These are phyloP conservation scores for Neobulgaria alba DNA, from an alignment of 2,329 filamentous ascomycete genomes.

Conservation along the genomic window DNA sequence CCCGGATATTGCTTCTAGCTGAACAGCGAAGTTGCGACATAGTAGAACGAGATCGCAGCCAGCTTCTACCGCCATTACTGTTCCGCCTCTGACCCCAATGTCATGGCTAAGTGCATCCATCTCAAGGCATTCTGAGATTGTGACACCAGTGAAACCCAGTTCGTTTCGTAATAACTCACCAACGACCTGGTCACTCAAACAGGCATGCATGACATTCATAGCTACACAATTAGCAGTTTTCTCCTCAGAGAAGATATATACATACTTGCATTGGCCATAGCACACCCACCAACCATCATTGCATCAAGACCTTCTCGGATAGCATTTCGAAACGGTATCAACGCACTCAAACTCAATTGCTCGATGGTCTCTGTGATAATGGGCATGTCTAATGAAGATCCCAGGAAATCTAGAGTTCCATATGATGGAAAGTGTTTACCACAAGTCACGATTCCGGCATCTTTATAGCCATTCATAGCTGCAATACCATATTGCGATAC, in stretches of 20 bases:
- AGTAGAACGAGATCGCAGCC: conserved; percentile 88
- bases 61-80: conserved; percentile 94
- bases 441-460: conserved; percentile 80
- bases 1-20: conserved; percentile 85
- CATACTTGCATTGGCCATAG: conserved; percentile 61
- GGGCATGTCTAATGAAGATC: conserved; percentile 83
- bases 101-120: conserved; percentile 96
- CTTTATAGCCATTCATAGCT: conserved; percentile 85
- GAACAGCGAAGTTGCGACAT: conserved; percentile 78
- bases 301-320: conserved; percentile 80
- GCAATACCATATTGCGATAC: conserved; percentile 88
- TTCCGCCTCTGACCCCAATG: conserved; percentile 92
- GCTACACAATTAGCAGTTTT: too few species aligned
- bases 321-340: conserved; percentile 87
- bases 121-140: conserved; percentile 89
- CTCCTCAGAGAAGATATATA: too few species aligned
- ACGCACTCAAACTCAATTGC: conserved; percentile 81
- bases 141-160: conserved; percentile 82
- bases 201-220: conserved; percentile 93
- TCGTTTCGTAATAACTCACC: conserved; percentile 83
- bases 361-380: conserved; percentile 94
- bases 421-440: conserved; percentile 97
- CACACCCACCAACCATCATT: conserved; percentile 93
- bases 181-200: conserved; percentile 92
- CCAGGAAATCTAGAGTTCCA: conserved; percentile 87